These are phyloP conservation scores for Talaromyces borbonicus DNA, from an alignment of 495 filamentous ascomycete genomes.

Conservation along the genomic window DNA sequence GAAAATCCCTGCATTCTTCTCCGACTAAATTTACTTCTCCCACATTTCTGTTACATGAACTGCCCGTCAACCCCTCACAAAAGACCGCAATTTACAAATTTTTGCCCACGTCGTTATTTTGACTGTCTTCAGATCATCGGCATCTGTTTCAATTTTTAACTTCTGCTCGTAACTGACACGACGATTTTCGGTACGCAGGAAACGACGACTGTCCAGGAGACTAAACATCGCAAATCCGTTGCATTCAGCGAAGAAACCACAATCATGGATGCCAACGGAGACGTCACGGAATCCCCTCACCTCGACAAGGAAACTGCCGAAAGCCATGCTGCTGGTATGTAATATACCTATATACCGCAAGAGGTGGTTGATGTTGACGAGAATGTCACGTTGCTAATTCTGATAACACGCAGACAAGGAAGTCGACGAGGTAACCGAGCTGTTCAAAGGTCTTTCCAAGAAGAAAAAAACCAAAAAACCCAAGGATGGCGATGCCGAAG, in stretches of 20 bases:
- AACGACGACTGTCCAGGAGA: slow-evolving; percentile 17
- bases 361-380: background rate
- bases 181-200: slow-evolving; percentile 15
- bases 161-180: no score
- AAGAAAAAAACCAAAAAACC: slow-evolving; percentile 65
- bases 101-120: slow-evolving; percentile 1
- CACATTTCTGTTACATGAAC: slow-evolving; percentile 21
- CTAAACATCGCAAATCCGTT: slow-evolving; percentile 73
- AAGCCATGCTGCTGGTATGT: slow-evolving; percentile 56
- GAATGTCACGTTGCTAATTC: background rate
- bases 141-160: no score
- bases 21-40: slow-evolving; percentile 24
- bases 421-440: slow-evolving; percentile 61
- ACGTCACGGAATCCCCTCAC: slow-evolving; percentile 60
- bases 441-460: slow-evolving; percentile 81
- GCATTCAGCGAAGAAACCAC: slow-evolving; percentile 77
- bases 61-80: background rate
- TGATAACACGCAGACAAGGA: slow-evolving; percentile 39
- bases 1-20: slow-evolving; percentile 21
- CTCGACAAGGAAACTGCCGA: slow-evolving; percentile 58
- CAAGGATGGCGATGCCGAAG: slow-evolving; percentile 47
- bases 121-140: no score
- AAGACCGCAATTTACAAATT: background rate
- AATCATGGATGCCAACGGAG: slow-evolving; percentile 77
- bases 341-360: background rate